Base-by-base conservation (phyloP, 75 land plant species). In the Sequoia sempervirens region DNA sequence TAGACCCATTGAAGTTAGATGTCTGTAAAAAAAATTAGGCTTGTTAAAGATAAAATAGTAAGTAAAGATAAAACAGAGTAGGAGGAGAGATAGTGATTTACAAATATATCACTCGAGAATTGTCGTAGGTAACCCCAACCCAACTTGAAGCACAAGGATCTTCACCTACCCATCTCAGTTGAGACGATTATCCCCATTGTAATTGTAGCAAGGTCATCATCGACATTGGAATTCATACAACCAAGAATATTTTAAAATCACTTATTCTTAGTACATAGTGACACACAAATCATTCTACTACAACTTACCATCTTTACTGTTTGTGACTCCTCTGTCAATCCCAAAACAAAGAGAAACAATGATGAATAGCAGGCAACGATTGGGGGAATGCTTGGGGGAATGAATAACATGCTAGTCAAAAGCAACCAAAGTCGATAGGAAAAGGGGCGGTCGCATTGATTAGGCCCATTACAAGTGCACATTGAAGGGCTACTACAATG, bases 111-210 rank as follows among this genome's bases (percentile, higher is more conserved):
- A 92, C 89, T 46, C 90, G 82, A 14, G 94, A 90, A 78, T 69
- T 80, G 56, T 28, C 87, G 87, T 92, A 93, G 5, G 47, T 53
- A 10, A 93, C 82, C 81, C 94, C 94, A 23, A 88, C 92, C 94
- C 92, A 93, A 1, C 72, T 36, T 15, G 30, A 40, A 40, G 41
- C 41, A 1, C 41, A 40, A 40, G 41, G 41, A 40, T 40, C 41
- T 40, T 3, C 41, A 1, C 58, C 58, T 2, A 30, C 80, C 94
- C 94, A 93, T 66, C 84, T 87, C 36, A 92, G 91, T 9, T 9
- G 10, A 5, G 75, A 36, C 4, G 75, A 28, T 12, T 32, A 34
- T 72, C 38, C 38, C 75, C 30, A 72, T 72, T 72, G 75, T 4
- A 11, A 11, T 34, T 72, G 32, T 3, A 72, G 14, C 4, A 32